Evolutionary conservation across 2,329 filamentous ascomycete genomes (phyloP), one percentile per base, ranked within the genome.

Genomic region (Cercospora nicotianae): DNA sequence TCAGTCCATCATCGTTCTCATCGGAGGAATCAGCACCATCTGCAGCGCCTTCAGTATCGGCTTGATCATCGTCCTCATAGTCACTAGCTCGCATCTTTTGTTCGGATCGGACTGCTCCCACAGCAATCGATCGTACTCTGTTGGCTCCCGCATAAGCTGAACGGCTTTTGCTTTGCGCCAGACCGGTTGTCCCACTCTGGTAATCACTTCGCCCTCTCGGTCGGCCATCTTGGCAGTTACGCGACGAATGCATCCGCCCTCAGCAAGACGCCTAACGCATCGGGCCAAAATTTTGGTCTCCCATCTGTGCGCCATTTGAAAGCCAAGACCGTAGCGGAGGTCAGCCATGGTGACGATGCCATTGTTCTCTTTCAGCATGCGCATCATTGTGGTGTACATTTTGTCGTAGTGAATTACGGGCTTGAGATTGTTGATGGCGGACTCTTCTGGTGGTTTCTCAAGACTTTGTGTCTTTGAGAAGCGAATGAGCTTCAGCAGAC

Each of bases 401-500:
- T 79, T 76, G n/a, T 82, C 80, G 55, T 86, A 82, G 64, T 85
- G 81, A 36, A 78, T 73, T 42, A 75, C 72, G 12, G 62, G 69
- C 39, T 63, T 65, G 39, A 61, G 61, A 58, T 72, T 69, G 26
- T 68, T 70, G 53, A 59, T 64, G 6, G 51, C 53, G 20, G 53
- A 39, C 33, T 64, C 62, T 28, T 64, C 62, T 13, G 33, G 53
- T n/a, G 64, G 45, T 10, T 70, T 53, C n/a, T 63, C 61, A 18
- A 65, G 53, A 10, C 65, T 63, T 30, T 75, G 74, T 23, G 72
- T 69, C 10, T 68, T 72, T 13, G 68, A 76, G 67, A 67, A 88
- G 72, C 81, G 84, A 67, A 81, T 83, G 67, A 88, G 79, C 1
- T 81, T 84, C 30, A 87, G 85, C 6, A 87, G 76, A 75, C 86